phyloP scores from a whole-genome alignment of 2,329 filamentous ascomycete genomes.

The Arthrobotrys iridis region DNA sequence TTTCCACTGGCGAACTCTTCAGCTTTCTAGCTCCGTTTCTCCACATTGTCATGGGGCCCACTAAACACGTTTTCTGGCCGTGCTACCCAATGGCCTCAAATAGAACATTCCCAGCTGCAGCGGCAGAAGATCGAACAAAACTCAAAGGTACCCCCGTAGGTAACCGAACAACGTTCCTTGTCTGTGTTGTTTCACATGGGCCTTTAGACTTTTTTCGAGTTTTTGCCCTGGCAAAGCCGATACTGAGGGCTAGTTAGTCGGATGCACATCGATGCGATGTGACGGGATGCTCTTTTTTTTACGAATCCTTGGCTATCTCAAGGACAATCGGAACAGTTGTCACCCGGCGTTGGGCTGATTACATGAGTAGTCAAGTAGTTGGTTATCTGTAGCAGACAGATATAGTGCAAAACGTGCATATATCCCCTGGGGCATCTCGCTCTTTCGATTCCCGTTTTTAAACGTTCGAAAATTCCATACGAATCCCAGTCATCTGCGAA shows the following conservation, averaged over 20 bases:
- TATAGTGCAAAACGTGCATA: not conserved
- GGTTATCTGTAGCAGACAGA: not conserved
- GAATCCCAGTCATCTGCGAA: conserved; percentile 7
- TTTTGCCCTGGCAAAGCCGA: conserved; percentile 13
- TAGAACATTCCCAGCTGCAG: not conserved
- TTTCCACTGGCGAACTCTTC: conserved; percentile 49
- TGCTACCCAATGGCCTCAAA: conserved; percentile 32
- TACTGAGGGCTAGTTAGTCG: not conserved
- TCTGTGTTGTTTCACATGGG: conserved; percentile 39
- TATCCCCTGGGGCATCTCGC: not conserved
- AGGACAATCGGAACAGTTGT: not conserved
- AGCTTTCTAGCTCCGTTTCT: conserved; percentile 37
- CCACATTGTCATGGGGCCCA: conserved; percentile 47
- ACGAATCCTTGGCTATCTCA: not conserved
- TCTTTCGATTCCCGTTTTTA: not conserved
- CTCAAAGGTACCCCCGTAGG: conserved; percentile 33
- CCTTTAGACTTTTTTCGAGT: conserved; percentile 16
- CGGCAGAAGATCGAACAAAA: conserved; percentile 7
- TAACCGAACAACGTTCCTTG: conserved; percentile 33
- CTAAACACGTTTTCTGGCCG: conserved; percentile 42
- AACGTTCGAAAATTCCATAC: not conserved
- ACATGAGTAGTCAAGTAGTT: too few species aligned
- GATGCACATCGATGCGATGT: conserved; percentile 18
- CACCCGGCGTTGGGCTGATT: not conserved
- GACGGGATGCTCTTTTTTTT: conserved; percentile 2